Percentiles rank a stretch among this genome's conserved stretches.
Conservation (phyloP, 73 alveolate species). For the Paramecium caudatum region DNA sequence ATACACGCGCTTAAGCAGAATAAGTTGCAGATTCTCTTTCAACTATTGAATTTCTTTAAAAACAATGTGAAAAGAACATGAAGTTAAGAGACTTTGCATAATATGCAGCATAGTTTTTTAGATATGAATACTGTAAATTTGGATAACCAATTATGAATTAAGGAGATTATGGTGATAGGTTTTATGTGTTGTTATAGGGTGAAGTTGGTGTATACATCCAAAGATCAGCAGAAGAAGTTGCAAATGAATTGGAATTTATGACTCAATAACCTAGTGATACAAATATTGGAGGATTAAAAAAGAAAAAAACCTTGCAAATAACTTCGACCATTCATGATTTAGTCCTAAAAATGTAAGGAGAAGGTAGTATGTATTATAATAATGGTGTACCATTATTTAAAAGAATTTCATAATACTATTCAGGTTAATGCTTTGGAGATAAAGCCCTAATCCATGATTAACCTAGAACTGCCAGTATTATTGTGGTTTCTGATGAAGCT, state of each 20-base stretch:
- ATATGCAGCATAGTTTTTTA: slow-evolving; percentile 41
- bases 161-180: slow-evolving; percentile 63
- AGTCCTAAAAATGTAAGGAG: not conserved
- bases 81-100: slow-evolving; percentile 24
- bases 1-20: slow-evolving; percentile 10
- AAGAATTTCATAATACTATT: slow-evolving; percentile 20
- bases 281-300: not conserved
- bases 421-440: slow-evolving; percentile 65
- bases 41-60: slow-evolving; percentile 34
- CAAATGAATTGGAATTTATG: not conserved
- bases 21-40: slow-evolving; percentile 34
- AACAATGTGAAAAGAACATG: slow-evolving; percentile 40
- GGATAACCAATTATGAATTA: slow-evolving; percentile 40
- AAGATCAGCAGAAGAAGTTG: slow-evolving; percentile 1
- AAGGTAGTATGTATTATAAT: not conserved
- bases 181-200: slow-evolving; percentile 10
- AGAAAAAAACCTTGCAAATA: not conserved
- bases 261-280: not conserved
- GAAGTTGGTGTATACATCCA: slow-evolving; percentile 49
- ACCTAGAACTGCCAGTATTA: slow-evolving; percentile 63
- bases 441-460: not conserved
- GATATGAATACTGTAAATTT: slow-evolving; percentile 4
- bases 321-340: not conserved
- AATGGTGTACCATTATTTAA: slow-evolving; percentile 36
- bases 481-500: not conserved